Evolutionary conservation across 352 stramenopile species (phyloP).

Genomic region (Pythium rishiriense): DNA sequence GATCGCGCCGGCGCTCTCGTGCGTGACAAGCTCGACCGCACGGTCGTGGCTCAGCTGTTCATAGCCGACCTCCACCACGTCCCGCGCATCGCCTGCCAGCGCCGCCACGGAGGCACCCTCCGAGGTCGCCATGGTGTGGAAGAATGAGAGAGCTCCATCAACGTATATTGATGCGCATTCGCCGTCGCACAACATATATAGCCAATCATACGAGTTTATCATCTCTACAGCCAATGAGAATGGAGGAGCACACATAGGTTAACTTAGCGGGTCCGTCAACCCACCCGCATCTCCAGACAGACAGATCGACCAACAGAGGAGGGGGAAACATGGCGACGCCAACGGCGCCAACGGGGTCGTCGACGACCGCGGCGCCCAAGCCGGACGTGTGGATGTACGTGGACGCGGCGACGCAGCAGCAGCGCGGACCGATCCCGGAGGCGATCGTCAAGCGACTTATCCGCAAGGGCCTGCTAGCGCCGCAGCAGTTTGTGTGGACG

Average conservation of each 20-base stretch:
- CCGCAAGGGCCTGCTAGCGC: conserved; percentile 55
- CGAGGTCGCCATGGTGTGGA: not conserved
- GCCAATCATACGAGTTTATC: conserved; percentile 16
- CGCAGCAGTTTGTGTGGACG: conserved; percentile 75
- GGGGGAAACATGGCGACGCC: not conserved
- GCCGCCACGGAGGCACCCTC: not conserved
- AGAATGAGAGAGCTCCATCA: not conserved
- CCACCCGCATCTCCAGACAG: not conserved
- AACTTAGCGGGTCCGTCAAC: conserved; percentile 16
- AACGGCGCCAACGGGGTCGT: no score
- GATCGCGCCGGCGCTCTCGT: conserved; percentile 91
- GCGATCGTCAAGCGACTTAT: conserved; percentile 69
- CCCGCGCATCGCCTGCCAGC: conserved; percentile 22
- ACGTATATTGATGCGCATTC: conserved; percentile 12
- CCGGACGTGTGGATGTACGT: conserved; percentile 76
- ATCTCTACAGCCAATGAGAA: not conserved
- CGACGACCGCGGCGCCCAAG: not conserved
- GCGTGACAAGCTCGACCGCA: conserved; percentile 57
- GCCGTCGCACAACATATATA: conserved; percentile 20
- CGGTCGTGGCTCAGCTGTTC: conserved; percentile 49
- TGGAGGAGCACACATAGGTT: conserved; percentile 2
- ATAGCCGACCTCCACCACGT: conserved; percentile 64
- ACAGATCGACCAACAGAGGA: not conserved
- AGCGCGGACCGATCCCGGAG: conserved; percentile 67
- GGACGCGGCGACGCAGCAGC: conserved; percentile 52